These are phyloP conservation scores for Apiotrichum siamense DNA, from an alignment of 1,284 basidiomycete genomes.

Conservation along the genomic window DNA sequence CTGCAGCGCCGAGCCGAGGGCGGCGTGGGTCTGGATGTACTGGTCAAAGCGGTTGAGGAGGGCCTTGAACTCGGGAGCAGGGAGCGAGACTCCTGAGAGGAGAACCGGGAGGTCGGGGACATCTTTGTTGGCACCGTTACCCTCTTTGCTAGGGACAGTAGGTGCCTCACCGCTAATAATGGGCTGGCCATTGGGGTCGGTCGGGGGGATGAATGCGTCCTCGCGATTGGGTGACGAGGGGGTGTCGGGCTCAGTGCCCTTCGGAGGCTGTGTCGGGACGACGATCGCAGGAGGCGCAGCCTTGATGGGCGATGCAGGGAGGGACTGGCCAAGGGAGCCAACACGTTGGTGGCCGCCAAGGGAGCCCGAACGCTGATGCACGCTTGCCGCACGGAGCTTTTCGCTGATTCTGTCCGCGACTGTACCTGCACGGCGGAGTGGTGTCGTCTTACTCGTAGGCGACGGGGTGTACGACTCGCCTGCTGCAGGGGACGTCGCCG, in stretches of 20 bases:
- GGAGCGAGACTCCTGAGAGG: slow-evolving; percentile 65
- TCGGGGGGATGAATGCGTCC: slow-evolving; percentile 40
- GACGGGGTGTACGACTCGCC: slow-evolving; percentile 68
- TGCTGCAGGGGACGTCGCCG: slow-evolving; percentile 47
- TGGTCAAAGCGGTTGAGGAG: slow-evolving; percentile 55
- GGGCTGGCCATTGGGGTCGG: slow-evolving; percentile 34
- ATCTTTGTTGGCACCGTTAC: background rate
- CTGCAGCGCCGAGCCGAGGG: slow-evolving; percentile 28
- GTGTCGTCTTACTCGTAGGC: slow-evolving; percentile 51
- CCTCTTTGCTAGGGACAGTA: slow-evolving; percentile 17
- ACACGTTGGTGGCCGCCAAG: slow-evolving; percentile 27
- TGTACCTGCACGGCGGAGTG: slow-evolving; percentile 36
- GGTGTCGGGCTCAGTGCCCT: background rate
- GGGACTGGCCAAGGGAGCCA: background rate
- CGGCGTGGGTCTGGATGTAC: slow-evolving; percentile 36
- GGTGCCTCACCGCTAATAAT: slow-evolving; percentile 18
- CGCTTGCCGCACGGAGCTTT: slow-evolving; percentile 40
- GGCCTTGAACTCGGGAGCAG: slow-evolving; percentile 59
- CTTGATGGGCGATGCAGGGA: background rate
- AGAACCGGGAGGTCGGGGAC: slow-evolving; percentile 54
- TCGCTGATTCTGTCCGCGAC: slow-evolving; percentile 46
- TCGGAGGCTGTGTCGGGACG: slow-evolving; percentile 13
- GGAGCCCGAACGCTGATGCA: slow-evolving; percentile 7
- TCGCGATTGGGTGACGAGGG: slow-evolving; percentile 32
- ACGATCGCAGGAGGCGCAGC: slow-evolving; percentile 6